Conservation (phyloP, 1,284 basidiomycete genomes). For the Leccinum fuscescens region DNA sequence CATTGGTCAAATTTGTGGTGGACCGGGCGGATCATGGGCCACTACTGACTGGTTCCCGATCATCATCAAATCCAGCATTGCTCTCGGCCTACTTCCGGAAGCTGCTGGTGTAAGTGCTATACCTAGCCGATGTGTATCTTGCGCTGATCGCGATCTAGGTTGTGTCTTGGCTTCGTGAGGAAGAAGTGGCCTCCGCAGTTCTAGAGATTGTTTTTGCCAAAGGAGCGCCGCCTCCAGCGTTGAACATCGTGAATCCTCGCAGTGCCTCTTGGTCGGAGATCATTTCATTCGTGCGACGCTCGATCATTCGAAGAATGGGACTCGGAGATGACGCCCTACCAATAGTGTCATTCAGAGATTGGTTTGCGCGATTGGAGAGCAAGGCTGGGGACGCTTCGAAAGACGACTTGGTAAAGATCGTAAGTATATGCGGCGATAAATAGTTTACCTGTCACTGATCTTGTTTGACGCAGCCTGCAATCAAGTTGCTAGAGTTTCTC, state of each 20-base stretch:
- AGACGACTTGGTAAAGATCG: not conserved
- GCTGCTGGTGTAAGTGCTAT: slow-evolving; percentile 19
- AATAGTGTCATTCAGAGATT: not conserved
- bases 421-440: not conserved
- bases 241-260: not conserved
- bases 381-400: not conserved
- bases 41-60: slow-evolving; percentile 24
- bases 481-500: not conserved
- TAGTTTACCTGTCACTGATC: not conserved
- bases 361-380: not conserved
- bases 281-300: not conserved
- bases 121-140: not conserved
- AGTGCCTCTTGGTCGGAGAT: not conserved
- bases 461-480: not conserved
- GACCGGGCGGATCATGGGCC: slow-evolving; percentile 8
- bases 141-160: not conserved
- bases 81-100: slow-evolving; percentile 21
- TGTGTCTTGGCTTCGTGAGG: not conserved
- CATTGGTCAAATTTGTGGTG: slow-evolving; percentile 32
- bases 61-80: slow-evolving; percentile 28
- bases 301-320: not conserved
- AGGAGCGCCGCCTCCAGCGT: not conserved
- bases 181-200: not conserved
- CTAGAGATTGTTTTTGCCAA: not conserved
- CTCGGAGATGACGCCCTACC: not conserved